Conservation (phyloP, 2,329 filamentous ascomycete species). For the Fulvia fulva region DNA sequence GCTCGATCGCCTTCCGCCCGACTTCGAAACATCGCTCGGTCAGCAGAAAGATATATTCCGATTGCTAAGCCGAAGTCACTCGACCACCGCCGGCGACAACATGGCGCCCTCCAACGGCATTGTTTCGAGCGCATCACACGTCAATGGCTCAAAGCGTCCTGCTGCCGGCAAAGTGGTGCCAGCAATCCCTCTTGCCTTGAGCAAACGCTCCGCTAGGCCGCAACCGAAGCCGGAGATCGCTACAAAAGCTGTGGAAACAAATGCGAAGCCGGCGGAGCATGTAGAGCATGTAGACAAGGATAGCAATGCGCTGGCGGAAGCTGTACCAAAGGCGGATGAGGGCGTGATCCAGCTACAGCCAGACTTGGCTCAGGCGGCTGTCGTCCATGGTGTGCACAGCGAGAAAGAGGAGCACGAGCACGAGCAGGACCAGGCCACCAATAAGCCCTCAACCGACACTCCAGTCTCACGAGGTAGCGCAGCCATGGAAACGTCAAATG, state of each 20-base stretch:
- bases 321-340: not conserved
- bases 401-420: not conserved
- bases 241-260: not conserved
- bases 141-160: constrained; percentile 13
- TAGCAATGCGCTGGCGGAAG: not conserved
- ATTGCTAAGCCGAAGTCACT: not conserved
- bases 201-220: constrained; percentile 20
- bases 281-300: not conserved
- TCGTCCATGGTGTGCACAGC: not conserved
- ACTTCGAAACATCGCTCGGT: not conserved
- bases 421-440: not conserved
- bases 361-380: not conserved
- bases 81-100: constrained; percentile 1
- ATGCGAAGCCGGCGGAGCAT: not conserved
- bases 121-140: constrained; percentile 8
- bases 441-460: constrained; percentile 7
- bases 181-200: constrained; percentile 32
- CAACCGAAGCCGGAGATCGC: constrained; percentile 11
- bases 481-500: constrained; percentile 15
- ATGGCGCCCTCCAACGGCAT: constrained; percentile 23
- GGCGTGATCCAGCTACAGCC: not conserved
- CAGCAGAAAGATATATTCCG: constrained; percentile 4
- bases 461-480: constrained; percentile 19
- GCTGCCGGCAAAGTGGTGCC: constrained; percentile 26
- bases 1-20: constrained; percentile 7